Percentiles rank a stretch among this genome's conserved stretches.
phyloP scores from a whole-genome alignment of 208 protist genomes.

The Endotrypanum monterogeii region DNA sequence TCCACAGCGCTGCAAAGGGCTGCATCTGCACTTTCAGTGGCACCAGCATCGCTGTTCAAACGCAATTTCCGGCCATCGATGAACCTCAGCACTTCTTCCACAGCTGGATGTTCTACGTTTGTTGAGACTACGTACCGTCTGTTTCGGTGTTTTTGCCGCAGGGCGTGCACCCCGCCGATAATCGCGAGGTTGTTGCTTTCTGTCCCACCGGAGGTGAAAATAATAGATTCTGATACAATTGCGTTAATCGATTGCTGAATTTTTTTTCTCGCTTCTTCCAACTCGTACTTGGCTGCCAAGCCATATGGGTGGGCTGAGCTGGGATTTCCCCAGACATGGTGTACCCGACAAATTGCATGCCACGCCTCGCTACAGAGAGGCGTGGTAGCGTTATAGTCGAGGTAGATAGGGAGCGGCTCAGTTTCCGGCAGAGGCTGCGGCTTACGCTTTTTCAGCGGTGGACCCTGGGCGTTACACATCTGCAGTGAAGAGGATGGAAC shows the following conservation, averaged over 20 bases:
- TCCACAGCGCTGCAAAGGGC: conserved; percentile 4
- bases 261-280: conserved; percentile 73
- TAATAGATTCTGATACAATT: conserved; percentile 50
- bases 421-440: conserved; percentile 54
- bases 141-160: conserved; percentile 31
- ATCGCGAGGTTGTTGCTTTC: conserved; percentile 95
- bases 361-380: conserved; percentile 86
- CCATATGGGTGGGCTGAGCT: conserved; percentile 88
- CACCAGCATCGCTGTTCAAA: no score
- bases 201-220: conserved; percentile 95
- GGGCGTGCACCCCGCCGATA: conserved; percentile 45
- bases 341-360: conserved; percentile 59
- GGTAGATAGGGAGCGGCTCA: conserved; percentile 86
- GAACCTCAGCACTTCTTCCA: conserved; percentile 77
- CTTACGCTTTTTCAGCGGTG: conserved; percentile 58
- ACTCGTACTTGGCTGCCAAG: conserved; percentile 74
- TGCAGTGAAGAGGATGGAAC: neutral
- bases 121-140: conserved; percentile 72
- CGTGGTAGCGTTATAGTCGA: conserved; percentile 95
- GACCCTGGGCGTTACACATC: conserved; percentile 77
- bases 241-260: conserved; percentile 58
- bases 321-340: conserved; percentile 88
- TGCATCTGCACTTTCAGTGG: neutral
- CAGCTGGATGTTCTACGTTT: conserved; percentile 86
- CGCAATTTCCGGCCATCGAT: conserved; percentile 18